Percentiles rank a stretch among this genome's conserved stretches.
phyloP scores from a whole-genome alignment of 176 grass and related monocot species.

The Cenchrus americanus region DNA sequence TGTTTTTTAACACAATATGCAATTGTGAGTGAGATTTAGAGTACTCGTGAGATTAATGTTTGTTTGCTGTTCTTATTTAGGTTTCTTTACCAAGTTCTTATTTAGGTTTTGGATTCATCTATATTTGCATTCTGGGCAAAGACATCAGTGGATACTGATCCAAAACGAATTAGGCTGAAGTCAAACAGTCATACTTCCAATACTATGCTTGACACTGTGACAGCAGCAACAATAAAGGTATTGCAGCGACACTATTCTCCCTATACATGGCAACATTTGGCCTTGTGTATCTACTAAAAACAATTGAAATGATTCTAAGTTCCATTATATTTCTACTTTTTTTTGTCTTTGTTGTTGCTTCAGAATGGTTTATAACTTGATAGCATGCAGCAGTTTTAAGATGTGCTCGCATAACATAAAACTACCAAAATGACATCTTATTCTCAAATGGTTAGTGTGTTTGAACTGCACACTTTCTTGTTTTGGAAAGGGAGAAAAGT shows the following conservation, averaged over 20 bases:
- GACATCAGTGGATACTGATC: slow-evolving; percentile 75
- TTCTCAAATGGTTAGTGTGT: neutral
- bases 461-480: slow-evolving; percentile 3
- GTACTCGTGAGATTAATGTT: slow-evolving; percentile 26
- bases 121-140: slow-evolving; percentile 97
- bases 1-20: neutral
- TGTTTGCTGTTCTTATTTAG: slow-evolving; percentile 19
- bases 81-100: too few relatives aligned
- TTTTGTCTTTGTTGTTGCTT: neutral
- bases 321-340: neutral
- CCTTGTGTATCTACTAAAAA: slow-evolving; percentile 1
- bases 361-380: neutral
- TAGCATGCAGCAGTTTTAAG: neutral
- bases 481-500: neutral
- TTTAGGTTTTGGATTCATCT: slow-evolving; percentile 80
- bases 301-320: neutral
- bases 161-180: slow-evolving; percentile 88
- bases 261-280: neutral
- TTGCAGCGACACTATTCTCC: slow-evolving; percentile 4
- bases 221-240: slow-evolving; percentile 93
- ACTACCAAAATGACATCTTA: neutral
- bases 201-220: slow-evolving; percentile 89
- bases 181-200: slow-evolving; percentile 89
- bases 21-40: slow-evolving; percentile 11
- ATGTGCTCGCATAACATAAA: neutral